Evolutionary conservation across 768 basidiomycete genomes (phyloP), one percentile per base, ranked within the genome.

Genomic region (Termitomyces sp.): DNA sequence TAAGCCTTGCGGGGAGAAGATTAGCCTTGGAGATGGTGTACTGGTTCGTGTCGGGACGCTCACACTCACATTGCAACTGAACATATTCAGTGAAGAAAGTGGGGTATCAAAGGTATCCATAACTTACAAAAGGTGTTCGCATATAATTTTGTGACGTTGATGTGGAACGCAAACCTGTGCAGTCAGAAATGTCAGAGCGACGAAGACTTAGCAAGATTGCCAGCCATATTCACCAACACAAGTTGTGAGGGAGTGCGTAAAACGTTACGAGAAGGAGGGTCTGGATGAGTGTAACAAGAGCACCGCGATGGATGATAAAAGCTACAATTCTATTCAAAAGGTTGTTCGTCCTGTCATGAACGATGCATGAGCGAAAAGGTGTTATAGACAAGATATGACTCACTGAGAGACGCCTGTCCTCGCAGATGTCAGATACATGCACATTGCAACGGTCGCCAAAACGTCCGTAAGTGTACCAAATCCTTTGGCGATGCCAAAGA

Each of bases 91-190:
- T 9, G 44, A 22, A 31, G 5, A 55, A 51, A 16, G 83, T n/a
- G 15, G 13, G 10, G 12, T 15, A 3, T 2, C 15, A 50, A 24
- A 34, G 3, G 5, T 15, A n/a, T 55, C 33, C 33, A 24, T 3
- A 16, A 72, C 78, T 71, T 56, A 79, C 78, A 79, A 66, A 79
- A 79, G 1, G 77, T 78, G 59, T 79, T 79, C 20, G 75, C 78
- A 60, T 80, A 80, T 12, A 80, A 67, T 54, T 76, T 78, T 5
- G 78, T 79, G 28, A 78, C 75, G 57, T 77, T 78, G 57, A 79
- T 69, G 57, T 80, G 78, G 57, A 80, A 72, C 3, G 78, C 75
- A 51, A 80, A 65, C 79, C 78, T 80, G 20, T 31, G n/a, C 1
- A 51, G 15, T 50, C 18, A 20, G 16, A 51, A 22, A 50, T 36